Conservation (phyloP, 179 eudicot genomes). For the Nepenthes alata region DNA sequence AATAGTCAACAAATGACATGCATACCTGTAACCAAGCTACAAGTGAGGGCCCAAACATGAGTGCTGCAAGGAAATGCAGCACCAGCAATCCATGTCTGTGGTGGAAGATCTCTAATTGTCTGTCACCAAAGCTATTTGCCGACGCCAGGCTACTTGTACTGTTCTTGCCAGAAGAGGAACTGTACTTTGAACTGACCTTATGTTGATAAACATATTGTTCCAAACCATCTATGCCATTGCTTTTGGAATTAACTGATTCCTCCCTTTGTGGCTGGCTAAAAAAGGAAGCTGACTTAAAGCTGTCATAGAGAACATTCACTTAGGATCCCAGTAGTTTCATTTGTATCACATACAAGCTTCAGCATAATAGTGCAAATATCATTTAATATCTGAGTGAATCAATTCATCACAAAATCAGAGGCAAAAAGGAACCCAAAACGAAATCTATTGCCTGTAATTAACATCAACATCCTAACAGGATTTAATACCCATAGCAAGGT, state of each 20-base stretch:
- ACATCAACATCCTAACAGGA: too few species aligned
- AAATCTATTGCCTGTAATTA: background rate
- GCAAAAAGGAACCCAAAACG: too few species aligned
- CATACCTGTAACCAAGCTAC: slow-evolving; percentile 88
- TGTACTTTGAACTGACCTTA: slow-evolving; percentile 20
- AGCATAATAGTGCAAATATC: too few species aligned
- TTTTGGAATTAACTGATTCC: slow-evolving; percentile 33
- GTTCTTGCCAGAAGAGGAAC: slow-evolving; percentile 23
- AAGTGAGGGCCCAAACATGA: slow-evolving; percentile 83
- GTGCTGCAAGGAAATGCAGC: slow-evolving; percentile 64
- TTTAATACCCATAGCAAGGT: too few species aligned
- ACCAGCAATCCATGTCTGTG: slow-evolving; percentile 82
- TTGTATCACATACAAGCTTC: background rate
- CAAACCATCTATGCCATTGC: slow-evolving; percentile 19
- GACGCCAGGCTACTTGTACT: slow-evolving; percentile 36
- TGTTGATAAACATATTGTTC: slow-evolving; percentile 19
- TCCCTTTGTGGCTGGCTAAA: slow-evolving; percentile 48
- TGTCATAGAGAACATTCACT: slow-evolving; percentile 29
- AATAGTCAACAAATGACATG: background rate
- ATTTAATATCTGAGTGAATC: too few species aligned
- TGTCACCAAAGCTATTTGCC: slow-evolving; percentile 59
- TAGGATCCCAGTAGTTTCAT: background rate
- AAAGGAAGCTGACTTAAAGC: slow-evolving; percentile 80
- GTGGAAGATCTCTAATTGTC: slow-evolving; percentile 80
- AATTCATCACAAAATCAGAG: too few species aligned